Base-by-base conservation (phyloP, 495 filamentous ascomycete genomes). In the Penicillium subrubescens region DNA sequence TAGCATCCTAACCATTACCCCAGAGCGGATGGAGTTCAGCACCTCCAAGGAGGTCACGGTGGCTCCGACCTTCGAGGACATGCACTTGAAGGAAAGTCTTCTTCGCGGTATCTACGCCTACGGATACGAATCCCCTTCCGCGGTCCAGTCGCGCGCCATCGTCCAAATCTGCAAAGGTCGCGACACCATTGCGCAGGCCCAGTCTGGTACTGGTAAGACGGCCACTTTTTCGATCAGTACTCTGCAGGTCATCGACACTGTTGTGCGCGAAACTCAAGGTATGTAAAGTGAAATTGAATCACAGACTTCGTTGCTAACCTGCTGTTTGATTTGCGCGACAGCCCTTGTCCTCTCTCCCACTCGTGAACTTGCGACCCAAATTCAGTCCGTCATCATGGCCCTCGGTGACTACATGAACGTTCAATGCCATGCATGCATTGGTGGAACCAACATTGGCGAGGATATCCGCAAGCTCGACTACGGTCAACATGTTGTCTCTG, bases 321-420 rank as follows among this genome's bases (percentile, higher is more conserved):
- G 51, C 31, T 25, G 34, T 54, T 56, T 15, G 8, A 56, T 35
- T 52, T 50, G 23, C 55, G 31, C n/a, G 17, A 56, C 48, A 85
- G 95, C 94, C 14, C 88, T 99, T 39, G 93, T 99, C 27, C 89
- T 99, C n/a, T 94, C 95, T 21, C 95, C 95, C 11, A 99, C 95
- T 56, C 93, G 95, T 66, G 95, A 99, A 88, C 86, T 99, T 60
- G 95, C 95, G 39, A 95, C 93, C 59, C 95, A 99, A 77, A 99
- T 99, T 69, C 95, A 98, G 75, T 96, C 92, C 52, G 95, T 99
- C 58, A 88, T 99, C 67, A 92, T 98, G 85, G 95, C 94, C 17
- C 88, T 99, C 33, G 95, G 95, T 56, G 95, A 99, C 75, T 99
- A 96, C 83, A 98, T 98, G 96, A 99, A 98, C 73, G 91, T 98